Evolutionary conservation across 352 stramenopile species (phyloP).

Genomic region (Thalassiosira pacifica): DNA sequence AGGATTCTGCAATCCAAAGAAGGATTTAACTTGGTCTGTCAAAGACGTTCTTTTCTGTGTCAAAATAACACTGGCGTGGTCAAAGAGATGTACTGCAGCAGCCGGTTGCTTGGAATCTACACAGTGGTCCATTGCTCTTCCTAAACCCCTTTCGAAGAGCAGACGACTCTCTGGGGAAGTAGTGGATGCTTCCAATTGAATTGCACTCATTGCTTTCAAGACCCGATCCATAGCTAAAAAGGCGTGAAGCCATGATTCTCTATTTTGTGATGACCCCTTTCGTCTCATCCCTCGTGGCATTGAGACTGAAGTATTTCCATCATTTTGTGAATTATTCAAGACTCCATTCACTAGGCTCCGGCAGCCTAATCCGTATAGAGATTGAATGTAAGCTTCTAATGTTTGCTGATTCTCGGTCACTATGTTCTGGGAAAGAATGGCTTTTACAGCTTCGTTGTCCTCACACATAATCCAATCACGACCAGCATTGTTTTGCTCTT

Average conservation of each 20-base stretch:
- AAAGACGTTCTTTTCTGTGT: conserved; percentile 21
- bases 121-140: conserved; percentile 66
- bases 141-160: conserved; percentile 55
- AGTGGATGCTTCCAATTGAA: conserved; percentile 3
- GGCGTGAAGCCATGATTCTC: conserved; percentile 45
- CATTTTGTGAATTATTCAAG: conserved; percentile 11
- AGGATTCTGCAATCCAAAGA: conserved; percentile 35
- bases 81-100: conserved; percentile 61
- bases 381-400: conserved; percentile 59
- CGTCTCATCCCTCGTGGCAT: background rate
- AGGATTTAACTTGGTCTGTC: conserved; percentile 33
- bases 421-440: conserved; percentile 24
- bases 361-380: conserved; percentile 62
- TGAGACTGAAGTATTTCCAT: background rate
- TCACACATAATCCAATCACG: conserved; percentile 17
- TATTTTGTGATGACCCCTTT: conserved; percentile 3
- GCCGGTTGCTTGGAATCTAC: conserved; percentile 66
- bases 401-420: conserved; percentile 45
- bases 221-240: conserved; percentile 34
- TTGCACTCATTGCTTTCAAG: conserved; percentile 28
- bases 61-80: conserved; percentile 34
- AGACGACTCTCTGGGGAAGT: conserved; percentile 21
- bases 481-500: conserved; percentile 5
- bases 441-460: conserved; percentile 22
- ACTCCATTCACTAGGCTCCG: conserved; percentile 13